Evolutionary conservation across 164 flowering plant genomes (phyloP).

Genomic region (Nymphaea thermarum): DNA sequence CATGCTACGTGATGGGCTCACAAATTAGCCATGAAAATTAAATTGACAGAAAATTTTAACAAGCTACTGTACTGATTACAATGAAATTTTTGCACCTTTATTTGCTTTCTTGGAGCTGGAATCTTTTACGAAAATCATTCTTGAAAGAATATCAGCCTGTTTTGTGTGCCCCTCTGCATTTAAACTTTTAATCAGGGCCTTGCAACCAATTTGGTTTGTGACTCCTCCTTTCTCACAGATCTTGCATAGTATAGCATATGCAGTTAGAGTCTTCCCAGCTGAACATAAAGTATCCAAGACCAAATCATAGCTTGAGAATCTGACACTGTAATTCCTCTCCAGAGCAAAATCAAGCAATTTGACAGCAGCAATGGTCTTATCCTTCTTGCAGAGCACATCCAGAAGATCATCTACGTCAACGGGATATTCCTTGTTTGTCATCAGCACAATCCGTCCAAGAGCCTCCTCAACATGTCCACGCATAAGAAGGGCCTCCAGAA

Average conservation of each 20-base stretch:
- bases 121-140: constrained; percentile 45
- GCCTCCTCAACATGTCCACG: constrained; percentile 99
- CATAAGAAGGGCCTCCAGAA: constrained; percentile 78
- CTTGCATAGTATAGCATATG: constrained; percentile 75
- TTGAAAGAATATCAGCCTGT: constrained; percentile 86
- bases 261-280: constrained; percentile 88
- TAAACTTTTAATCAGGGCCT: constrained; percentile 65
- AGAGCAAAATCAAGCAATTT: constrained; percentile 68
- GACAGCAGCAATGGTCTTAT: constrained; percentile 71
- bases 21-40: background rate
- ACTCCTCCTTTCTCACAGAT: constrained; percentile 65
- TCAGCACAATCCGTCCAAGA: constrained; percentile 60
- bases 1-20: background rate
- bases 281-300: constrained; percentile 66
- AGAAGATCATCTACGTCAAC: constrained; percentile 59
- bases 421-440: constrained; percentile 34
- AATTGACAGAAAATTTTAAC: background rate
- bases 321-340: constrained; percentile 56
- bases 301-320: constrained; percentile 64
- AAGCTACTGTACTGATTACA: constrained; percentile 5
- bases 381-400: constrained; percentile 57
- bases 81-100: constrained; percentile 21
- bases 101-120: constrained; percentile 29
- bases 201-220: constrained; percentile 37
- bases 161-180: constrained; percentile 81